Percentiles rank a stretch among this genome's conserved stretches.
phyloP scores from a whole-genome alignment of 768 basidiomycete genomes.

The Termitomyces sp. region DNA sequence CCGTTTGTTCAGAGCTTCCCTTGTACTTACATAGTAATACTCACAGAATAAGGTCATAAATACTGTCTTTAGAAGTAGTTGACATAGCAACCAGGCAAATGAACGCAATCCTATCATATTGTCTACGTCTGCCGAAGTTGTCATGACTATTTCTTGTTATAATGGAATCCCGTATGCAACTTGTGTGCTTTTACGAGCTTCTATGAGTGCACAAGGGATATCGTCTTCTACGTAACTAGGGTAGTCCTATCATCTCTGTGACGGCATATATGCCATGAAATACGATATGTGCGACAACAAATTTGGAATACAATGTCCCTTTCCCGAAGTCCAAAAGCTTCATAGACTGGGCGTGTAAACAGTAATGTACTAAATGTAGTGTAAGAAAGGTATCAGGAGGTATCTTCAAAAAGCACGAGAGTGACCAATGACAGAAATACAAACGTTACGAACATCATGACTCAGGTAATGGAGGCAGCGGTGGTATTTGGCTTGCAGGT shows the following conservation, averaged over 20 bases:
- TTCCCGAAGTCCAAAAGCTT: slow-evolving; percentile 4
- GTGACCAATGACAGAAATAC: neutral
- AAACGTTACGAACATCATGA: neutral
- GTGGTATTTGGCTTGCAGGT: slow-evolving; percentile 26
- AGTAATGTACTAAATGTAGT: neutral
- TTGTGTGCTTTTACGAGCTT: neutral
- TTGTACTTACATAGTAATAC: no score
- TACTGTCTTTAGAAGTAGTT: neutral
- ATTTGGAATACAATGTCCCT: slow-evolving; percentile 13
- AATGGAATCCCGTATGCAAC: no score
- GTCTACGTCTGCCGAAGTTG: neutral
- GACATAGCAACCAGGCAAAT: neutral
- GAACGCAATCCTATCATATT: neutral
- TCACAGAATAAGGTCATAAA: neutral
- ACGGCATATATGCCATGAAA: neutral
- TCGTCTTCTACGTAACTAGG: neutral
- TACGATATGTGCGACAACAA: slow-evolving; percentile 7
- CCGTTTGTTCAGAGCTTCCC: no score
- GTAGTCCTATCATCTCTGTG: neutral
- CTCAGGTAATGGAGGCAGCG: slow-evolving; percentile 33
- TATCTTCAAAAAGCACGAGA: slow-evolving; percentile 8
- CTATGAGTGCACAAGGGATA: neutral
- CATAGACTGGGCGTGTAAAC: slow-evolving; percentile 2
- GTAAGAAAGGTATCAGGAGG: slow-evolving; percentile 3
- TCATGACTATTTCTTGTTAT: no score